Evolutionary conservation across 2,329 filamentous ascomycete species (phyloP), one percentile per base, ranked within the genome.

Genomic region (Ceratocystis eucalypticola): DNA sequence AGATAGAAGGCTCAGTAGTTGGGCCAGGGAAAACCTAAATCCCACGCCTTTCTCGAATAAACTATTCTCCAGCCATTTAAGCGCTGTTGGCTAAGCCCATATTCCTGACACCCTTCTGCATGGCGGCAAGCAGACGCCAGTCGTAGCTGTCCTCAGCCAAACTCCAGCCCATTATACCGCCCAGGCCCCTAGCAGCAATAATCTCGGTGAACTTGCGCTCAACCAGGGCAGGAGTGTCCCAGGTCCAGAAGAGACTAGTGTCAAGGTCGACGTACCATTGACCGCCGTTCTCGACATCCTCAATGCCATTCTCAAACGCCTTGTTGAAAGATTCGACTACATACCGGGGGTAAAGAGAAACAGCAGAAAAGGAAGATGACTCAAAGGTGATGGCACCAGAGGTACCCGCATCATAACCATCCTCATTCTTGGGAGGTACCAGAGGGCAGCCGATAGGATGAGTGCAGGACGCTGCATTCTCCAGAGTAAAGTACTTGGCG

Each of bases 81-180:
- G 8, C 48, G 12, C 25, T 25, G 22, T 5, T 59, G 17, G 3
- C 28, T 25, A 7, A 0, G 28, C 17, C 12, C 28, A 59, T 28
- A 1, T 4, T n/a, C 25, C n/a, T 37, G 6, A 59, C 28, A 3
- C 55, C 55, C 8, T 30, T 8, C 55, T 59, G 55, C 55, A 59
- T 59, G 7, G 55, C 55, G 8, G 1, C 5, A 30, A 59, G 55
- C 25, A 59, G 55, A 17, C 55, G 25, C 55, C 55, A 59, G 55
- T 59, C 55, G 17, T 59, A n/a, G 55, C 55, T 59, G 67, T 91
- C 88, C 74, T 90, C 86, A 1, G 85, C 87, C 68, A 91, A 71
- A 22, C 85, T 86, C 88, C 87, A 91, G 0, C 87, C 87, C 79
- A 91, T 89, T 2, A 88, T 83, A n/a, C 88, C 88, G 0, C 87